Evolutionary conservation across 495 filamentous ascomycete genomes (phyloP), one percentile per base, ranked within the genome.

Genomic region (Amorphotheca resinae): DNA sequence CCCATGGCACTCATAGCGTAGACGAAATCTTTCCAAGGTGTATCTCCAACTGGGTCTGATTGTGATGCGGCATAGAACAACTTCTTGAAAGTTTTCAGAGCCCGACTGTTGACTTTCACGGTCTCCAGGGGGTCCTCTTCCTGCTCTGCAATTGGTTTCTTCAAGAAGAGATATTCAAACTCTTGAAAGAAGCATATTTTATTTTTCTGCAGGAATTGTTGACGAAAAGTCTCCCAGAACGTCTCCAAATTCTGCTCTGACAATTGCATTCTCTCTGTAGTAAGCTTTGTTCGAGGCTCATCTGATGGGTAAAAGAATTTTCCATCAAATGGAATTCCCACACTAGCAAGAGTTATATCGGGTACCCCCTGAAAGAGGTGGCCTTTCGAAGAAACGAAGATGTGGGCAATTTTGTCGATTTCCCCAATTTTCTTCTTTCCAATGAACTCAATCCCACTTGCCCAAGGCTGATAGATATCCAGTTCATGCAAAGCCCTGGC

Each of bases 1-100:
- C 71, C 71, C 1, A 58, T 62, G 1, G 58, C 58, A 5, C 35
- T 36, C 69, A 77, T 69, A 0, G 72, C 70, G 39, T 65, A 59
- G 22, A 77, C 49, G 44, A 75, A 71, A 43, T 73, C 70, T 28
- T 32, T 51, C 70, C 70, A 76, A 0, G 64, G 31, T 4, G 75
- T 36, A 40, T 75, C 70, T 2, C 65, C 68, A 0, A 64, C 59
- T 3, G 50, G 40, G 0, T 55, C 49, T 1, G 43, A 44, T 0
- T 42, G 40, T 0, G 41, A 42, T 0, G 61, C 60, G 21, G 45
- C 50, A 55, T 59, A 63, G 57, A 72, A 76, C 28, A 70, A 43
- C 5, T 59, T 58, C 0, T 52, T 50, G 49, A 76, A 74, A 26
- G 69, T 64, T 41, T 68, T 70, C 28, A 63, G 51, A 5, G 64